Evolutionary conservation across 495 filamentous ascomycete species (phyloP), one percentile per base, ranked within the genome.

Genomic region (Bryoglossum gracile): DNA sequence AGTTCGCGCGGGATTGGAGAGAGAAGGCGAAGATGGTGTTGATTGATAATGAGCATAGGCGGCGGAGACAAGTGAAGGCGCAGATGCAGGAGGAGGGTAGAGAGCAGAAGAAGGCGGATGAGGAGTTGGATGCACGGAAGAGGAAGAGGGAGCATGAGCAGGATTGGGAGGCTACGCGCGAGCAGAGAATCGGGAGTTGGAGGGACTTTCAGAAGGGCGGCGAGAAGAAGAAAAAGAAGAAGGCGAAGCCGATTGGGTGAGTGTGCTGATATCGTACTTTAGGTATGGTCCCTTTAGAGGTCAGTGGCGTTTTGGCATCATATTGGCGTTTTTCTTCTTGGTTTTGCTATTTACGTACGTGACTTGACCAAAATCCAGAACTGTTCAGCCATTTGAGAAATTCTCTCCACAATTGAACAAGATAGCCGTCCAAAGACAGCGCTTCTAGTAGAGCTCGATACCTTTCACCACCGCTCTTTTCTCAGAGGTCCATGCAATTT

Each of bases 71-170:
- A 75, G 49, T 87, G 60, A 94, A 95, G 73, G 94, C 86, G 51
- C 86, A 89, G 70, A 80, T 97, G 83, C 87, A 92, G 63, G 92
- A 99, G 69, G 92, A 99, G 64, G 92, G 92, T 28, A 74, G 94
- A 46, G 84, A 94, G 74, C 81, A 94, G 74, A 78, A 82, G 61
- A 86, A 84, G 63, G 81, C 77, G 58, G 92, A 97, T 10, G 87
- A 91, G 65, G 94, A 97, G 69, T 39, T 85, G 13, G 87, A 89
- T 61, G 79, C 74, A 60, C 76, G 92, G 55, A 96, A 96, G 73
- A 73, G 89, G 51, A 96, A 95, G 76, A 74, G 94, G 43, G 89
- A 97, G 62, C 81, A 89, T 64, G 89, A 96, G 60, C 76, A 86
- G 65, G 84, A 85, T 32, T 99, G 94, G 94, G 92, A 98, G 72